Conservation (phyloP, 169 alveolate species). For the Cryptosporidium tyzzeri region DNA sequence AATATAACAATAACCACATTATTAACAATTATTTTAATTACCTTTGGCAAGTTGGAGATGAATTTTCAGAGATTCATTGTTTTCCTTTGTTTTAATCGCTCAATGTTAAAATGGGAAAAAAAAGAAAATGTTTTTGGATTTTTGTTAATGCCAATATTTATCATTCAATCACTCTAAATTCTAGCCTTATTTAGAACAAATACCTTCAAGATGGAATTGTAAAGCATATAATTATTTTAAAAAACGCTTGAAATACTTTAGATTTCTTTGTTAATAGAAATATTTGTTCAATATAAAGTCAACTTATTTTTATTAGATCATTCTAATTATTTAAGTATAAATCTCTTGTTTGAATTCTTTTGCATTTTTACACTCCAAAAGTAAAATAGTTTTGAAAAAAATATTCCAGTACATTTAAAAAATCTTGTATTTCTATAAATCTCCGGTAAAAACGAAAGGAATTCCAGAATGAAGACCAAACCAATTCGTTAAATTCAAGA, state of each 20-base stretch:
- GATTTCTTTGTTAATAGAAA: neutral
- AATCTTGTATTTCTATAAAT: neutral
- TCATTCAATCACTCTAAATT: neutral
- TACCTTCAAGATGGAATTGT: neutral
- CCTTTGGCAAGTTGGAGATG: constrained; percentile 69
- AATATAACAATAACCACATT: neutral
- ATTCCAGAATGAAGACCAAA: constrained; percentile 48
- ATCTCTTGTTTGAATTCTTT: no score
- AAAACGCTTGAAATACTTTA: neutral
- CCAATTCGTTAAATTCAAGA: constrained; percentile 43
- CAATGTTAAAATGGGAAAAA: neutral
- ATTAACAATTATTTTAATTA: constrained; percentile 17
- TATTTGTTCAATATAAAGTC: neutral
- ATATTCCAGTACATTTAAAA: no score
- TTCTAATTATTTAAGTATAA: no score
- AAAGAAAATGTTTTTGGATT: neutral
- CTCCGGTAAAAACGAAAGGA: constrained; percentile 11
- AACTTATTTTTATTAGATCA: neutral
- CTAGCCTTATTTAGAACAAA: neutral
- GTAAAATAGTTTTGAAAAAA: no score
- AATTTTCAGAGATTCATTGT: constrained; percentile 46
- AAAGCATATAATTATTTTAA: no score
- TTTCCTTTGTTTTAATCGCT: constrained; percentile 5
- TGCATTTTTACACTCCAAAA: no score
- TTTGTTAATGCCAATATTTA: neutral